These are phyloP conservation scores for Zangia roseola DNA, from an alignment of 768 basidiomycete genomes.

Conservation along the genomic window DNA sequence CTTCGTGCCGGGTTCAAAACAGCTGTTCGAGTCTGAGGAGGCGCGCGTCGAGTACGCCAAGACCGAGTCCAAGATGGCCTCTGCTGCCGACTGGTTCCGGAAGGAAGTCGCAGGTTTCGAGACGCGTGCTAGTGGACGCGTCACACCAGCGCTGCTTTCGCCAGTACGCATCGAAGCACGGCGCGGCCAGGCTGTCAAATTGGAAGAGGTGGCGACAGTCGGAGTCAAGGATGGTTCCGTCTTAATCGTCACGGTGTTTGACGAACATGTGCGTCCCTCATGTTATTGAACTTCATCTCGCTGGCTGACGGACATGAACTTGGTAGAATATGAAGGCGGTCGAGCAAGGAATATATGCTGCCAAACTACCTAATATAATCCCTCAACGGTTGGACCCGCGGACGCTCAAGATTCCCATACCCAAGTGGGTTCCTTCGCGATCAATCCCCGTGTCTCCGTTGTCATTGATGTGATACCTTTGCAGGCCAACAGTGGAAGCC, in stretches of 20 bases:
- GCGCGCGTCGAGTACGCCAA: constrained; percentile 61
- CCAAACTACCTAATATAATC: constrained; percentile 67
- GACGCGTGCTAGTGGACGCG: constrained; percentile 70
- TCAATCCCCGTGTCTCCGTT: background rate
- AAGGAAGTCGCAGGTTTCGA: constrained; percentile 75
- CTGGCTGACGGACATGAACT: constrained; percentile 15
- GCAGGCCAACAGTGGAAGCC: constrained; percentile 76
- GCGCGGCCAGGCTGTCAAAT: constrained; percentile 35
- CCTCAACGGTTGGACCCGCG: constrained; percentile 70
- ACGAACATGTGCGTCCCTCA: constrained; percentile 66
- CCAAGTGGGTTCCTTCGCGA: constrained; percentile 51
- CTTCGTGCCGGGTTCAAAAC: constrained; percentile 68
- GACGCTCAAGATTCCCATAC: constrained; percentile 78
- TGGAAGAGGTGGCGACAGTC: constrained; percentile 78
- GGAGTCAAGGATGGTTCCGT: constrained; percentile 77
- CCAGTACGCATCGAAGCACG: constrained; percentile 61
- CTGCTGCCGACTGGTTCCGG: constrained; percentile 68
- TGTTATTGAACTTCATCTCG: too few species aligned
- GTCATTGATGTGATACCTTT: background rate
- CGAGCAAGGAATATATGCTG: constrained; percentile 73
- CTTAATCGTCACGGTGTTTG: constrained; percentile 73
- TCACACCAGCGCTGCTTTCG: constrained; percentile 69
- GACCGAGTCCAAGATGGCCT: constrained; percentile 61
- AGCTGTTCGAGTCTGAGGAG: constrained; percentile 51
- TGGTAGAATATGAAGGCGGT: constrained; percentile 74